Base-by-base conservation (phyloP, 192 early-diverging fungal species). In the Kickxella alabastrina region DNA sequence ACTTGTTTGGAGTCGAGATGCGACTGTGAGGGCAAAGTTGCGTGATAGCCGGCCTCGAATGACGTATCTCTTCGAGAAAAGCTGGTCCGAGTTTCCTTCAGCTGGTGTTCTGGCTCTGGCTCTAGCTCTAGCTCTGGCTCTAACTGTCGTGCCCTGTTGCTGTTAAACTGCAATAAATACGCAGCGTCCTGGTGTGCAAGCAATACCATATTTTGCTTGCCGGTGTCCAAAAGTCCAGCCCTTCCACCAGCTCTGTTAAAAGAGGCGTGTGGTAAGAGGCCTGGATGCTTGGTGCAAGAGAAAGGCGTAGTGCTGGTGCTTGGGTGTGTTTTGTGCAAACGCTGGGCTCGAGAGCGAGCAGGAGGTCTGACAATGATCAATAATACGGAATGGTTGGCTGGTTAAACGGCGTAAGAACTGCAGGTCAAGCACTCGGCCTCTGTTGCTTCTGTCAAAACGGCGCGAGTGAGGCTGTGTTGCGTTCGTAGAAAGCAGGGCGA, bases 101-200 rank as follows among this genome's bases (percentile, higher is more conserved):
- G 43, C 23, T 24, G 43, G 23, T 44, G n/a, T n/a, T n/a, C n/a
- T n/a, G n/a, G n/a, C n/a, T n/a, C n/a, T n/a, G n/a, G n/a, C n/a
- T n/a, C n/a, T n/a, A n/a, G n/a, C n/a, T n/a, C n/a, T n/a, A n/a
- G n/a, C n/a, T n/a, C 31, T 32, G 31, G 31, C 31, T 32, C 31
- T 6, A 12, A 12, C 31, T 12, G 6, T 7, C 36, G 47, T 36
- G 21, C 31, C 12, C 29, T 34, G 21, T 14, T 24, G 14, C 34
- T 6, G 47, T 22, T 34, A 32, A 49, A 13, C 19, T 35, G 27
- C 19, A 8, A 23, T 49, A 32, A 17, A 17, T 31, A 37, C 3
- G 47, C 34, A 19, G 47, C 47, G 47, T 49, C 47, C 47, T 49
- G 47, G 32, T 34, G 32, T 10, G 32, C 47, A 25, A 49, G 34